Conservation (phyloP, 805 yeast genomes). For the Myxozyma melibiosi region DNA sequence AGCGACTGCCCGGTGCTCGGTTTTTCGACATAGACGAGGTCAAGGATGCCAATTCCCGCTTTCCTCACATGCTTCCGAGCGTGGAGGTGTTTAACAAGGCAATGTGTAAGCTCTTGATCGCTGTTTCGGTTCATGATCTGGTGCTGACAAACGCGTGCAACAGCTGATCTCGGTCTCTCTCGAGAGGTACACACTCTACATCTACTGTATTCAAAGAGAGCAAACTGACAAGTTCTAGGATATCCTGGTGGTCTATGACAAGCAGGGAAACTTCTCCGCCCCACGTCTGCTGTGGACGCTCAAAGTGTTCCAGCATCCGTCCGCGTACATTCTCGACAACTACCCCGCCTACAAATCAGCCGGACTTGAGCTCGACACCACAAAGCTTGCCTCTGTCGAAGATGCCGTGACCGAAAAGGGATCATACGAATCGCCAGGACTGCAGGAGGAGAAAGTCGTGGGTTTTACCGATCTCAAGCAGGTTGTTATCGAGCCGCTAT, state of each 20-base stretch:
- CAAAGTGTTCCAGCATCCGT: slow-evolving; percentile 72
- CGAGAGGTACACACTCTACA: slow-evolving; percentile 32
- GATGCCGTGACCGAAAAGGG: slow-evolving; percentile 27
- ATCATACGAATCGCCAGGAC: slow-evolving; percentile 38
- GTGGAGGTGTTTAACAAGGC: slow-evolving; percentile 55
- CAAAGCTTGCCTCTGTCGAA: slow-evolving; percentile 4
- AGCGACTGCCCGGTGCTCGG: slow-evolving; percentile 66
- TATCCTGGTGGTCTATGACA: slow-evolving; percentile 78
- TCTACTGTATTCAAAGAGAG: no score
- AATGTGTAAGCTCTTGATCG: slow-evolving; percentile 30
- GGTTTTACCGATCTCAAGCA: slow-evolving; percentile 66
- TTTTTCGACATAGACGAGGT: slow-evolving; percentile 78
- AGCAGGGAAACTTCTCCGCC: slow-evolving; percentile 78
- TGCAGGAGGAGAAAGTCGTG: slow-evolving; percentile 55
- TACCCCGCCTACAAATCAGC: slow-evolving; percentile 54
- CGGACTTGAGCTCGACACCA: slow-evolving; percentile 52
- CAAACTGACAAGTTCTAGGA: slow-evolving; percentile 45
- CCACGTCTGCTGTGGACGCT: slow-evolving; percentile 95
- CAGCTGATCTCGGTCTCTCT: slow-evolving; percentile 58
- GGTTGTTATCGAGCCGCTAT: slow-evolving; percentile 48
- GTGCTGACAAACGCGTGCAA: slow-evolving; percentile 18
- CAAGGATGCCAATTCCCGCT: slow-evolving; percentile 59
- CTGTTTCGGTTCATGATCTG: background rate
- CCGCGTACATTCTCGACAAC: slow-evolving; percentile 71
- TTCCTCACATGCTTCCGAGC: slow-evolving; percentile 90